Base-by-base conservation (phyloP, 805 yeast genomes). In the Kodamaea fukazawae region DNA sequence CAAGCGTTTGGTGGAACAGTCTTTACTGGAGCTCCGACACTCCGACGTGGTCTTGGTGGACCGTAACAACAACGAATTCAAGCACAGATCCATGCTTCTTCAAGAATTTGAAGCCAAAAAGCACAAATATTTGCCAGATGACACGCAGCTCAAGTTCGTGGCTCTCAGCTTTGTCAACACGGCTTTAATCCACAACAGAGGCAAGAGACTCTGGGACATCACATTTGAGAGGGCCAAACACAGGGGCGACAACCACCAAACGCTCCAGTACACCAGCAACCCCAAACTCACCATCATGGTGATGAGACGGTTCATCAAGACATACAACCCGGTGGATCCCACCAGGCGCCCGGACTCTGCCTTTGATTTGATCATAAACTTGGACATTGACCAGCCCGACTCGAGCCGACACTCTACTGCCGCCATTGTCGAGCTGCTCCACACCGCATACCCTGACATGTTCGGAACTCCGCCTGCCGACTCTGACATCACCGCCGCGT, bases 191-290 rank as follows among this genome's bases (percentile, higher is more conserved):
- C 60, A 11, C 43, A 53, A 1, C 47, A 31, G 18, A 8, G 25
- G 25, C 2, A 31, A 16, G 11, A 36, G n/a, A 16, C 57, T 6
- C 48, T 81, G 78, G 73, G 48, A 65, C 2, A 42, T 79, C 0
- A 85, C 96, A 0, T 58, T 64, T 7, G 56, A 64, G 0, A 70
- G 97, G 40, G 83, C 90, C 0, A 34, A 69, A 4, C 53, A 55
- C 2, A 72, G 99, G 48, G 96, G 96, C 2, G 88, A 88, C 55
- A 83, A 85, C 46, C 99, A 91, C 57, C 96, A 85, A 55, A 78
- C 89, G 2, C 84, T 91, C 28, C 79, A 83, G 47, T 70, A 67
- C 4, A 54, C 54, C 0, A 72, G 73, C 41, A 79, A 81, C 7
- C 66, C 67, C 3, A 59, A 61, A 17, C 67, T 72, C 35, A 79